Conservation (phyloP, 2,329 filamentous ascomycete genomes). For the Monosporascus sp. region DNA sequence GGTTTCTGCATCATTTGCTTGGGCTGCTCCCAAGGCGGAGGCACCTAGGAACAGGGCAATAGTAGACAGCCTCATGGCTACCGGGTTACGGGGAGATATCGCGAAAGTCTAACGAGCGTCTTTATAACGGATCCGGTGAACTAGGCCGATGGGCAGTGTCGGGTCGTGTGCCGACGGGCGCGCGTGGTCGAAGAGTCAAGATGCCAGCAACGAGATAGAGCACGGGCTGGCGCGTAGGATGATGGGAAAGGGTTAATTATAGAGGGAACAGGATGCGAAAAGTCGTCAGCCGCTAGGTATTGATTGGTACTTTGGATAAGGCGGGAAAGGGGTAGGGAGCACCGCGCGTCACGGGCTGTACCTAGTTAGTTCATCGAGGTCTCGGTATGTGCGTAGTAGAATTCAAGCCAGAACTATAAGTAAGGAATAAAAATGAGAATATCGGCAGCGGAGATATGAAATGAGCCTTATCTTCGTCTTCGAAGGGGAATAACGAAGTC, state of each 20-base stretch:
- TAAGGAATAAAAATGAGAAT: constrained; percentile 5
- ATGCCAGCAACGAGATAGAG: background rate
- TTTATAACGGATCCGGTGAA: constrained; percentile 4
- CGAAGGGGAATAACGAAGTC: too few species aligned
- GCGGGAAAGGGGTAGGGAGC: constrained; percentile 9
- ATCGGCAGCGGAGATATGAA: background rate
- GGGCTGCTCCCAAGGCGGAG: constrained; percentile 33
- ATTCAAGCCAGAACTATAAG: constrained; percentile 8
- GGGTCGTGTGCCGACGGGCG: background rate
- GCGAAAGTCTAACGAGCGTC: constrained; percentile 14
- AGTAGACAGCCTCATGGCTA: constrained; percentile 39
- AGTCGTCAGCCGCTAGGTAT: background rate
- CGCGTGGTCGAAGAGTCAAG: background rate
- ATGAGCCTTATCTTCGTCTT: too few species aligned
- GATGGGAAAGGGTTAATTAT: background rate
- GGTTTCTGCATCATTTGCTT: constrained; percentile 29
- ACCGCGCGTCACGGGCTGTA: constrained; percentile 18
- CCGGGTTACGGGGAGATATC: constrained; percentile 9
- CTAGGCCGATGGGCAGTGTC: background rate
- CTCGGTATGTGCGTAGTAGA: constrained; percentile 16
- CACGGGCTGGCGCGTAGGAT: background rate
- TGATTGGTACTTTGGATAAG: constrained; percentile 8
- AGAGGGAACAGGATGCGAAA: too few species aligned
- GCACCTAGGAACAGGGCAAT: constrained; percentile 43
- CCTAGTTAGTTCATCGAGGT: constrained; percentile 1